Evolutionary conservation across 2,329 filamentous ascomycete genomes (phyloP), one percentile per base, ranked within the genome.

Genomic region (Coniochaeta hoffmannii): DNA sequence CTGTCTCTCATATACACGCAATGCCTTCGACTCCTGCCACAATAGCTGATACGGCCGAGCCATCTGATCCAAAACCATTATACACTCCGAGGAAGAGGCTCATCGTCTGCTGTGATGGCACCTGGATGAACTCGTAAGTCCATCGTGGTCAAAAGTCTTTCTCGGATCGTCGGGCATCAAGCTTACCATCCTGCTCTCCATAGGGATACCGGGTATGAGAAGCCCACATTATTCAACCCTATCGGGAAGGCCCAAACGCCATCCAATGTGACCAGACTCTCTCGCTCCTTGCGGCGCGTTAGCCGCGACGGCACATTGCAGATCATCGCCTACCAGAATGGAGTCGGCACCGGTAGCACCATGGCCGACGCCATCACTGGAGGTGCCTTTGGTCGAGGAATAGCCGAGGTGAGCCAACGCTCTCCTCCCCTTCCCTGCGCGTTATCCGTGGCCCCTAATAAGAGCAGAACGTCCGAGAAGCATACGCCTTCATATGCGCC

Each of bases 221-320:
- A 76, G 62, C 65, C 71, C 1, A 67, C 66, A 14, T 55, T 73
- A 10, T 63, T 67, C 35, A 68, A 71, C 28, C 66, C 68, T 14
- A 60, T 69, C 35, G 70, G 72, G n/a, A 71, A 65, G 15, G 66
- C 78, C 34, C 76, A 81, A 60, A 66, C 79, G 17, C 78, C 80
- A 0, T 83, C 81, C 52, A 85, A 86, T 58, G 80, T 85, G 41
- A 84, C 81, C 15, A 78, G 81, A 22, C 79, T 86, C 55, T 78
- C 79, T 12, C 76, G 81, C 36, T 80, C 79, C 55, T 77, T 86
- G 62, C 77, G 76, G 59, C 74, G 76, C 35, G 69, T 65, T 36
- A 79, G 76, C 62, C 69, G 64, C 32, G 78, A 83, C 63, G 77
- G 77, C 31, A 76, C 70, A 17, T 71, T 80, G 41, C 82, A 85